phyloP scores from a whole-genome alignment of 225 moss, liverwort and hornwort species.

The Pseudoscleropodium purum region DNA sequence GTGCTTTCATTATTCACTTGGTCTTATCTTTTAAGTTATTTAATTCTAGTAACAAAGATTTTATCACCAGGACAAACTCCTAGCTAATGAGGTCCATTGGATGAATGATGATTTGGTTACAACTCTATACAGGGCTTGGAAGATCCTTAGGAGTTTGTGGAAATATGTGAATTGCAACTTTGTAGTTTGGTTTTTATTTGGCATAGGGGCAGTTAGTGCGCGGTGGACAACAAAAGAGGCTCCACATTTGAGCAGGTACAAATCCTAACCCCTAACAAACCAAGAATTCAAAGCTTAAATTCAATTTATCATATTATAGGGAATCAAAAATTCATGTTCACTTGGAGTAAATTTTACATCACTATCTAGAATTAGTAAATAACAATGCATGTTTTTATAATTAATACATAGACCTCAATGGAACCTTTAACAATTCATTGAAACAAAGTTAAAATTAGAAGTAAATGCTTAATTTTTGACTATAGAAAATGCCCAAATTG shows the following conservation, averaged over 20 bases:
- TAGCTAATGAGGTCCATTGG: background rate
- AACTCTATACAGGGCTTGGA: background rate
- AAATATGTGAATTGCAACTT: slow-evolving; percentile 10
- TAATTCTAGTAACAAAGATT: background rate
- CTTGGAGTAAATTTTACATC: background rate
- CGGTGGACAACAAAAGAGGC: background rate
- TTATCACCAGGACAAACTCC: background rate
- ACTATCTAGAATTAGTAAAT: background rate
- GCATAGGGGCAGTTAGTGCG: background rate
- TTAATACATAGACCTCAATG: background rate
- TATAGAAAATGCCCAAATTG: too few species aligned
- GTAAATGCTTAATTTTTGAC: background rate
- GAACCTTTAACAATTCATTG: background rate
- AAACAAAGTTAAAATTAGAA: background rate
- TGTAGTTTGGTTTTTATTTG: slow-evolving; percentile 21
- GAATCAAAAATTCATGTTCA: background rate
- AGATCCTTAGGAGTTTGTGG: slow-evolving; percentile 1
- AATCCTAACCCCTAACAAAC: background rate
- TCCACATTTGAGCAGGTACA: slow-evolving; percentile 12
- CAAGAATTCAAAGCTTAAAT: background rate
- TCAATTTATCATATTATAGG: background rate
- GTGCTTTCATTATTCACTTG: background rate
- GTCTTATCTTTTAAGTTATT: background rate
- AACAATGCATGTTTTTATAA: too few species aligned
- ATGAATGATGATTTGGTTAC: background rate